Base-by-base conservation (phyloP, 495 filamentous ascomycete species). In the Lasiosphaeriaceae sp. region DNA sequence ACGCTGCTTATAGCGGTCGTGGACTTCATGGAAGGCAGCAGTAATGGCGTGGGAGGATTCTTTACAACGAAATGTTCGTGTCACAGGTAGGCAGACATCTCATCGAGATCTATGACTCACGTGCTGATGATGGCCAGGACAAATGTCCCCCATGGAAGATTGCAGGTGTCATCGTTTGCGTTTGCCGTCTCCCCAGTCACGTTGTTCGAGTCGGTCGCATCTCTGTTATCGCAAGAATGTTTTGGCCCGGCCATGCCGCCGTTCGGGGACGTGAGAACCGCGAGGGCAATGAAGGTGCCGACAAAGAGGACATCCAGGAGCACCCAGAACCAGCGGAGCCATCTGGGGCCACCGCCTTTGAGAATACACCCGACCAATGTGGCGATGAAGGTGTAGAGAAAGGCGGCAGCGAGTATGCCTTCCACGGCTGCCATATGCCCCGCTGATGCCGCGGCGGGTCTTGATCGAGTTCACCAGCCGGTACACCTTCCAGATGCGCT, bases 391-490 rank as follows among this genome's bases (percentile, higher is more conserved):
- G 66, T 71, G 61, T 72, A 72, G 5, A 63, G 35, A 11, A 69
- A 64, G 14, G 71, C 69, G 19, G 71, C 69, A 16, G 67, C 60
- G 23, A 74, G 62, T 41, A 72, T 71, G 34, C 68, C 69, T 46
- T 69, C 67, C 26, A 72, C 70, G 22, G 71, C 71, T n/a, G 41
- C 68, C 65, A 20, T 64, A 54, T 12, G 63, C 55, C 1, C 35
- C 34, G 46, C 56, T 62, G 45, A 70, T 41, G 26, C 61, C 52
- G 45, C 59, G 55, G 48, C 52, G 47, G 31, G 71, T 67, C 21
- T 61, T 64, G 65, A 69, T 62, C 1, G 60, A 58, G 31, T 62
- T 62, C 51, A 62, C 48, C 3, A 62, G 55, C 20, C 60, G 60
- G 49, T 56, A 58, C 55, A 72, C 64, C 48, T 72, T 73, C 57